These are phyloP conservation scores for Ambrosia hybrid DNA, from an alignment of 140 eudicot genomes.

Conservation along the genomic window DNA sequence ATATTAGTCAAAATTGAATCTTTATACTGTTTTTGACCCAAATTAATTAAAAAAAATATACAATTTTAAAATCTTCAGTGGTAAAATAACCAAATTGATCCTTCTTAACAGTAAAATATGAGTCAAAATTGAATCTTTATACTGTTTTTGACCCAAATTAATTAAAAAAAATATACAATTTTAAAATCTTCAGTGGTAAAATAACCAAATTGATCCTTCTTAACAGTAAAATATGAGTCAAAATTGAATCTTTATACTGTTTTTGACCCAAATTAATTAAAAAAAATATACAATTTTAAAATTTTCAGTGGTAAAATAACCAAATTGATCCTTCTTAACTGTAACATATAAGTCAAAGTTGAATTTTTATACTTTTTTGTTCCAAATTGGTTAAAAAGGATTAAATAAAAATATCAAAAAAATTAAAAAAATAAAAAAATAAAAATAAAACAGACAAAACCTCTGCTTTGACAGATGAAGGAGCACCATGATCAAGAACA, in stretches of 20 bases:
- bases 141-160: not conserved
- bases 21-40: not conserved
- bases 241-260: not conserved
- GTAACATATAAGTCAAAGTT: constrained; percentile 9
- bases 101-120: constrained; percentile 50
- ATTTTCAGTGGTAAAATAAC: constrained; percentile 52
- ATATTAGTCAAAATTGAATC: constrained; percentile 13
- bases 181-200: constrained; percentile 54
- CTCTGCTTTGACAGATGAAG: constrained; percentile 83
- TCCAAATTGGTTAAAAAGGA: not conserved
- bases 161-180: constrained; percentile 27
- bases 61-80: no score
- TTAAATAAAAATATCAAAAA: not conserved
- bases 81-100: constrained; percentile 6
- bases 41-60: not conserved
- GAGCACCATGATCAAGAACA: constrained; percentile 60
- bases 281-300: constrained; percentile 41
- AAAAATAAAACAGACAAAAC: constrained; percentile 16
- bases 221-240: constrained; percentile 22
- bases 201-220: constrained; percentile 74
- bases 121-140: constrained; percentile 13
- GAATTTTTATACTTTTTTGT: not conserved
- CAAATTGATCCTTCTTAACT: constrained; percentile 71
- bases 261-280: not conserved
- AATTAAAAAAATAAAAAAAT: not conserved